A percentile compares a stretch with the other conserved stretches of the same genome.
These are phyloP conservation scores for Fusarium sacchari DNA, from an alignment of 2,329 filamentous ascomycete genomes.

Conservation along the genomic window DNA sequence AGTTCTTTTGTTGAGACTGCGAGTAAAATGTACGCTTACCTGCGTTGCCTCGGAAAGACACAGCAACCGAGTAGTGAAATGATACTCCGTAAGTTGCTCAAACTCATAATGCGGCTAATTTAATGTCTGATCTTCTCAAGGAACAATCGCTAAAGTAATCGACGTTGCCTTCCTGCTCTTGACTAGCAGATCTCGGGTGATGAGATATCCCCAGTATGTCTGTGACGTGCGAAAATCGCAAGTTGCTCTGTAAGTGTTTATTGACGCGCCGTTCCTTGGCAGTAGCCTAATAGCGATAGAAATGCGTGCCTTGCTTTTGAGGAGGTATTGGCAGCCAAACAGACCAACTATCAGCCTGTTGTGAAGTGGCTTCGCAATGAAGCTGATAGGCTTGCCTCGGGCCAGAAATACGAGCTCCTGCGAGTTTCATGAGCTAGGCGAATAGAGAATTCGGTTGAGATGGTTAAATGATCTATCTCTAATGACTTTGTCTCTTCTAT, in stretches of 20 bases:
- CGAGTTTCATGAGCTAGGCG: not conserved
- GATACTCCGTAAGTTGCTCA: conserved; percentile 66
- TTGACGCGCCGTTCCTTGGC: not conserved
- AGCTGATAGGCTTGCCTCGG: conserved; percentile 49
- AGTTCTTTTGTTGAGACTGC: conserved; percentile 81
- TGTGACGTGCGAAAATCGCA: conserved; percentile 71
- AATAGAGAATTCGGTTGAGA: not conserved
- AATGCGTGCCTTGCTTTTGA: conserved; percentile 77
- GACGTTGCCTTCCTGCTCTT: conserved; percentile 72
- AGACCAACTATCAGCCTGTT: conserved; percentile 73
- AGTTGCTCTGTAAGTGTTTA: conserved; percentile 66
- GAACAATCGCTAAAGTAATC: conserved; percentile 72
- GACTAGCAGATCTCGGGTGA: conserved; percentile 61
- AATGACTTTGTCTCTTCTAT: not conserved
- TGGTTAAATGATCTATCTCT: not conserved
- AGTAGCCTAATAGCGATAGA: conserved; percentile 52
- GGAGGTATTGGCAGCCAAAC: conserved; percentile 73
- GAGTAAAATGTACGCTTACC: conserved; percentile 75
- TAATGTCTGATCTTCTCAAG: conserved; percentile 49
- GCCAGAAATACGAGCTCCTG: not conserved
- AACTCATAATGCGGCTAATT: not conserved
- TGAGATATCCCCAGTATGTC: conserved; percentile 60
- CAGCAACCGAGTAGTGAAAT: conserved; percentile 68
- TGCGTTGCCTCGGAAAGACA: conserved; percentile 64
- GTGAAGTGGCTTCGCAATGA: conserved; percentile 73